phyloP scores from a whole-genome alignment of 805 yeast species.

The Ascoidea asiatica region DNA sequence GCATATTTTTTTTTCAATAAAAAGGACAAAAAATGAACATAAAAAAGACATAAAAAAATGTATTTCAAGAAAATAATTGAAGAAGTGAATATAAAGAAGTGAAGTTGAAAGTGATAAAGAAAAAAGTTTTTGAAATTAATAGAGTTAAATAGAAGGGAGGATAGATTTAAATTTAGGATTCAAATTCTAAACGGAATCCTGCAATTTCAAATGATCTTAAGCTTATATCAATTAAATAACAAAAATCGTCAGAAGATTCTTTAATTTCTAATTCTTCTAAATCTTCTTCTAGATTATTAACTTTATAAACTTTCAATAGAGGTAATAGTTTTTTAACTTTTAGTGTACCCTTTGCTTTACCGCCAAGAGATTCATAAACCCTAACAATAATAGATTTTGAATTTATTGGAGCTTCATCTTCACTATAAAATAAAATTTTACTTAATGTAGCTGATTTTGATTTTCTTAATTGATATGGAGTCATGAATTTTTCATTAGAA shows the following conservation, averaged over 20 bases:
- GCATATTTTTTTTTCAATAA: not conserved
- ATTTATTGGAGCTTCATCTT: constrained; percentile 16
- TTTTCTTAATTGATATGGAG: not conserved
- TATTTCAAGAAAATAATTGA: not conserved
- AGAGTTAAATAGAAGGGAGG: not conserved
- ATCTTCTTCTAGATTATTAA: constrained; percentile 46
- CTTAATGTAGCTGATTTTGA: not conserved
- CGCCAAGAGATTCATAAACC: constrained; percentile 83
- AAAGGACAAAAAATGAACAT: not conserved
- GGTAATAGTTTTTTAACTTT: constrained; percentile 25
- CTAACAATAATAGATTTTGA: constrained; percentile 50
- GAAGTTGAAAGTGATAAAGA: not conserved
- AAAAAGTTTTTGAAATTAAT: not conserved
- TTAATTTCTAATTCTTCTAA: constrained; percentile 24
- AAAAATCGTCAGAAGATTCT: constrained; percentile 12
- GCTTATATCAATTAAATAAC: constrained; percentile 28
- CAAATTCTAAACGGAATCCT: constrained; percentile 20
- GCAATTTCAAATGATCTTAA: constrained; percentile 75
- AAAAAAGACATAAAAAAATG: not conserved
- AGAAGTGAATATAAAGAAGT: not conserved
- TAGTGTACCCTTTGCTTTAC: constrained; percentile 42
- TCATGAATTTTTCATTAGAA: not conserved
- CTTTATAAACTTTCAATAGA: constrained; percentile 33
- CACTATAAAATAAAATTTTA: not conserved
- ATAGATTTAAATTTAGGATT: constrained; percentile 1